Base-by-base conservation (phyloP, 176 grass and related monocot species). In the Oropetium thomaeum region DNA sequence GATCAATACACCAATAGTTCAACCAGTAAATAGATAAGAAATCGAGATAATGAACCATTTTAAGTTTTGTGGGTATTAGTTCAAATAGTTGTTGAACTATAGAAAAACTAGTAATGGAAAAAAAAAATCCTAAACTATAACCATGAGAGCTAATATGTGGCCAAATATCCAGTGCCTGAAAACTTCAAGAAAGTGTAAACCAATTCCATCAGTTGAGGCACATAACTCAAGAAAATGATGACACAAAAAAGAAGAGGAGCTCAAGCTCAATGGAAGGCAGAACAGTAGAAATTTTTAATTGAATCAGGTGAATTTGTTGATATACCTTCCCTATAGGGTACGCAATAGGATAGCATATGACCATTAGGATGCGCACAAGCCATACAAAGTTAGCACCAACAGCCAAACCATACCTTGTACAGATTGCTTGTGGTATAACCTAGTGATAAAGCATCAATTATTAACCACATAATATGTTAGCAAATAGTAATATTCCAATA, bases 341-440 rank as follows among this genome's bases (percentile, higher is more conserved):
- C 84, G 96, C 53, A 70, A 99, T 86, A 77, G 96, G 96, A 85
- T 87, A 99, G 69, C 92, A 99, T 1, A 99, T 27, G 34, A 95
- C 34, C 96, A 99, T 99, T 45, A 99, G 70, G 84, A 99, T 92
- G 30, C 87, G 89, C 32, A 99, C 96, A 76, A 95, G 89, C 92
- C 96, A 99, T 42, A 92, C 96, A 70, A 99, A 88, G 86, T 88
- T 99, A 79, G 96, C 96, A 78, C 96, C 96, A 53, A 99, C 96
- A 16, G 87, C 92, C 60, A 99, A 81, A 64, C 96, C 96, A 80
- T 99, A 99, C 87, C 96, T 90, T n/a, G 96, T 92, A 83, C 96
- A 99, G 68, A 99, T 99, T 64, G 96, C 96, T 95, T 99, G 96
- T 71, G 96, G 96, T 86, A 99, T 95, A 77, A 99, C 96, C 96